Evolutionary conservation across 2,329 filamentous ascomycete species (phyloP).

Genomic region (Pseudopyrenochaeta lycopersici): DNA sequence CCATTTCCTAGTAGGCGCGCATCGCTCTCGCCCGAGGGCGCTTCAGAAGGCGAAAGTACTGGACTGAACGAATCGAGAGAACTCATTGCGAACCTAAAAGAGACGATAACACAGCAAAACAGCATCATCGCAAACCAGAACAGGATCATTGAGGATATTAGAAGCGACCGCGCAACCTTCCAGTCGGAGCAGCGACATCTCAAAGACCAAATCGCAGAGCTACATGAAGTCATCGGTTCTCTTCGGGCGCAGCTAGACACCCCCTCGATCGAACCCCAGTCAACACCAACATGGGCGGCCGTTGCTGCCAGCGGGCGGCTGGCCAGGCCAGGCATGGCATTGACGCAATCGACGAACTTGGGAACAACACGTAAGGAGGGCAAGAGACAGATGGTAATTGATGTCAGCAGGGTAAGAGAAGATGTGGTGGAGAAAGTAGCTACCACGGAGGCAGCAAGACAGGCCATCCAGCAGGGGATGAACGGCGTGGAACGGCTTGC

Average conservation of each 20-base stretch:
- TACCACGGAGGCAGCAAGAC: constrained; percentile 7
- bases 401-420: constrained; percentile 1
- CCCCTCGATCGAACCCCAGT: constrained; percentile 4
- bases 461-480: constrained; percentile 10
- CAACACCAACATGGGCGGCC: constrained; percentile 10
- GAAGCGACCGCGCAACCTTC: not conserved
- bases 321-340: not conserved
- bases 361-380: not conserved
- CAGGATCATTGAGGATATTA: not conserved
- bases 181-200: constrained; percentile 1
- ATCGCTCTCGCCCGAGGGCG: no score
- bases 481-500: not conserved
- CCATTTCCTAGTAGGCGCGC: no score
- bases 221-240: not conserved
- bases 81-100: no score
- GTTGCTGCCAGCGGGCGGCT: constrained; percentile 1
- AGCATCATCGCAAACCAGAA: not conserved
- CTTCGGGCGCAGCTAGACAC: constrained; percentile 12
- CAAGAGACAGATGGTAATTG: constrained; percentile 9
- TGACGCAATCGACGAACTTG: not conserved
- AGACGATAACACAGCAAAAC: no score
- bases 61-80: no score
- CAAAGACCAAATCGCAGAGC: not conserved
- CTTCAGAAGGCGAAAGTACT: no score
- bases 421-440: constrained; percentile 8